Percentiles rank a stretch among this genome's conserved stretches.
phyloP scores from a whole-genome alignment of 2,329 filamentous ascomycete genomes.

The Colletotrichum neosansevieriae region DNA sequence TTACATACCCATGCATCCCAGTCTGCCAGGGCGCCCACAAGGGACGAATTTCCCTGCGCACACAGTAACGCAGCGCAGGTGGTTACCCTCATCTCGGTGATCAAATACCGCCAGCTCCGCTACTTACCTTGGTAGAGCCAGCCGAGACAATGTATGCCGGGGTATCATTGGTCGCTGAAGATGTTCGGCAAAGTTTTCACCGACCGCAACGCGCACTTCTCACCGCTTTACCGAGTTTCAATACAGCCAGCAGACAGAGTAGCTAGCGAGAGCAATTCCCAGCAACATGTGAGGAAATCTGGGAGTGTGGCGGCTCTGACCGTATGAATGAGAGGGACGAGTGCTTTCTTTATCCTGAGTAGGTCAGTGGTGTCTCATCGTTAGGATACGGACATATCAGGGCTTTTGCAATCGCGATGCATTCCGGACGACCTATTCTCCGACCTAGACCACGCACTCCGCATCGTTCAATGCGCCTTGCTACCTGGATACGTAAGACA shows the following conservation, averaged over 20 bases:
- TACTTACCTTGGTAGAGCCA: background rate
- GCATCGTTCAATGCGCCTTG: constrained; percentile 17
- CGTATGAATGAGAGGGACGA: background rate
- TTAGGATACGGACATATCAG: constrained; percentile 10
- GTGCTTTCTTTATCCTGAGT: background rate
- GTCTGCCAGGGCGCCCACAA: constrained; percentile 28
- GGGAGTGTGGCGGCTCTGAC: constrained; percentile 19
- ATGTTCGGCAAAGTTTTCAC: constrained; percentile 20
- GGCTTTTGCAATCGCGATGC: constrained; percentile 7
- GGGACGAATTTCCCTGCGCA: constrained; percentile 24
- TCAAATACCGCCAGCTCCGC: constrained; percentile 24
- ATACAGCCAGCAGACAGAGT: background rate
- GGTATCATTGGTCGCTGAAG: constrained; percentile 2
- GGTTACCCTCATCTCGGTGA: constrained; percentile 18
- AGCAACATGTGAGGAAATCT: background rate
- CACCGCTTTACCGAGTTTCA: constrained; percentile 28
- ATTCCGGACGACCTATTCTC: constrained; percentile 6
- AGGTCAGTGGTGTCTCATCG: constrained; percentile 22
- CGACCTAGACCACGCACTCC: constrained; percentile 2
- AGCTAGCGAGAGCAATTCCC: constrained; percentile 9
- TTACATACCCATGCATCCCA: constrained; percentile 32
- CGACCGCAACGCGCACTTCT: constrained; percentile 19
- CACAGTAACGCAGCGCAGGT: background rate
- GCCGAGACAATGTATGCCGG: constrained; percentile 23
- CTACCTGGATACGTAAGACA: constrained; percentile 23